phyloP scores from a whole-genome alignment of 2,329 filamentous ascomycete species.

The Diplodia corticola region DNA sequence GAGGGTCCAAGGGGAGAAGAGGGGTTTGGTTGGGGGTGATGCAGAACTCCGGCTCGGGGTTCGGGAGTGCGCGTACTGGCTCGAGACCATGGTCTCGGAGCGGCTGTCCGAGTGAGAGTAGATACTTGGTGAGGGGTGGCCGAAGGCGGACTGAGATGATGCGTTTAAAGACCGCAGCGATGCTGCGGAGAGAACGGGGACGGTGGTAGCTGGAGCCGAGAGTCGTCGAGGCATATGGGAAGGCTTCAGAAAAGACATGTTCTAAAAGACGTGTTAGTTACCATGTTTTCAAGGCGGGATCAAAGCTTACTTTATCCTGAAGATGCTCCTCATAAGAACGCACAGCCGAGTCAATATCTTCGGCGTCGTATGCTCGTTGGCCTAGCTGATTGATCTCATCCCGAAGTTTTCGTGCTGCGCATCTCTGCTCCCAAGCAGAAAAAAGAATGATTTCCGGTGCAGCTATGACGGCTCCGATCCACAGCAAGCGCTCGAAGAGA shows the following conservation, averaged over 20 bases:
- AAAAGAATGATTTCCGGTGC: constrained; percentile 30
- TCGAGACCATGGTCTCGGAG: constrained; percentile 12
- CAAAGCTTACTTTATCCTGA: background rate
- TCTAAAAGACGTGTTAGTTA: background rate
- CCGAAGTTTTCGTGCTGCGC: constrained; percentile 23
- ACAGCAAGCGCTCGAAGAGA: constrained; percentile 23
- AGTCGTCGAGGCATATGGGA: background rate
- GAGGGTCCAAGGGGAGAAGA: constrained; percentile 7
- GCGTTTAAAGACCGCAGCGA: background rate
- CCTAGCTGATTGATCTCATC: constrained; percentile 22
- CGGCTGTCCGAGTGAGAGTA: background rate
- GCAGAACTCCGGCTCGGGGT: background rate
- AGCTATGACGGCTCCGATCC: constrained; percentile 30
- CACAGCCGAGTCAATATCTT: constrained; percentile 4
- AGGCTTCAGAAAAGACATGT: background rate
- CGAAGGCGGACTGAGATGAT: background rate
- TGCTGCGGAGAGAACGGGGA: background rate
- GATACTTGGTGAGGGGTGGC: constrained; percentile 3
- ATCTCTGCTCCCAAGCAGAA: constrained; percentile 32
- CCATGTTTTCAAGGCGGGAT: too few species aligned
- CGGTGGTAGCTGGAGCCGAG: background rate
- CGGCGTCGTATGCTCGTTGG: background rate
- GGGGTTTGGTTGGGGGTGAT: background rate
- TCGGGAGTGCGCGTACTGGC: background rate
- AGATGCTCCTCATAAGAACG: constrained; percentile 4